These are phyloP conservation scores for Umbilicus rupestris DNA, from an alignment of 164 flowering plant genomes.

Conservation along the genomic window DNA sequence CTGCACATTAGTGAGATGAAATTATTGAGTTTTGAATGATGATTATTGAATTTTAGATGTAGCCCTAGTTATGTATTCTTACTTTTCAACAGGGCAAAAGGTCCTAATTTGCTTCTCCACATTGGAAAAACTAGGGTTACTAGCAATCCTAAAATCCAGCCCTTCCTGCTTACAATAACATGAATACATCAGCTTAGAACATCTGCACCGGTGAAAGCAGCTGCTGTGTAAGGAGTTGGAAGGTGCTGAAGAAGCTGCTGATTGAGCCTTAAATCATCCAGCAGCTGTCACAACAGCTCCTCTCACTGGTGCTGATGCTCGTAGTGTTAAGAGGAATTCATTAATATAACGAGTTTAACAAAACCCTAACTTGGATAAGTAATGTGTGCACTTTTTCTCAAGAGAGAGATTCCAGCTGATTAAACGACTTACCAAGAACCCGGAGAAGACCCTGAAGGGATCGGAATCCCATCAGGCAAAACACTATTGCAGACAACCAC, in stretches of 20 bases:
- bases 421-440: neutral
- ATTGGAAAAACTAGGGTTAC: constrained; percentile 4
- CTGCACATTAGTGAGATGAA: neutral
- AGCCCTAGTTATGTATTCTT: neutral
- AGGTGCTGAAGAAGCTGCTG: too few relatives aligned
- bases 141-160: neutral
- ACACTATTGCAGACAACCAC: neutral
- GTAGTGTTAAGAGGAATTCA: too few relatives aligned
- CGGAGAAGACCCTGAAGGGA: constrained; percentile 2
- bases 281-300: too few relatives aligned
- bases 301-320: too few relatives aligned
- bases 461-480: constrained; percentile 5
- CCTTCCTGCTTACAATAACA: neutral
- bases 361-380: too few relatives aligned
- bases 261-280: too few relatives aligned
- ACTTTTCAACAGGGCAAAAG: neutral
- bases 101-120: constrained; percentile 2
- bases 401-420: neutral
- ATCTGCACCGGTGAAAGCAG: too few relatives aligned
- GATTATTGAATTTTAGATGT: neutral
- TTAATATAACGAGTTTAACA: too few relatives aligned
- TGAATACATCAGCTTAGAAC: too few relatives aligned
- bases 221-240: too few relatives aligned
- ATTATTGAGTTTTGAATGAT: neutral
- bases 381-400: too few relatives aligned